phyloP scores from a whole-genome alignment of 257 asterid genomes.

The Przewalskia tangutica region DNA sequence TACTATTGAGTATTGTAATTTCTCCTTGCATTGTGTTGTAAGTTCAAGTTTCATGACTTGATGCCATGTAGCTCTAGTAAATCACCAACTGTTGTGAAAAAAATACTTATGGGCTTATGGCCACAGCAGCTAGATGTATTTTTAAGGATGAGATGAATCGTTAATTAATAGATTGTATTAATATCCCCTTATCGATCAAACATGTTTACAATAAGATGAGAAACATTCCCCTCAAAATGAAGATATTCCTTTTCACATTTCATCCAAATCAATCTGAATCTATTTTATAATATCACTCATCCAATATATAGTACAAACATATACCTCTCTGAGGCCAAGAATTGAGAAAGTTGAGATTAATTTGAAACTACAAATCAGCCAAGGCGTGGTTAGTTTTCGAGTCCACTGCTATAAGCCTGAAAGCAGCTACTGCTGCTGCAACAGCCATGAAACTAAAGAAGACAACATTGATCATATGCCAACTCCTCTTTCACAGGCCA shows the following conservation, averaged over 20 bases:
- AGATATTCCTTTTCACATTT: neutral
- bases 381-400: conserved; percentile 50
- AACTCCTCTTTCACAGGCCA: no score
- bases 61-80: no score
- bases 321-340: neutral
- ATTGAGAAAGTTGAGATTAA: neutral
- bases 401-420: conserved; percentile 63
- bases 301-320: neutral
- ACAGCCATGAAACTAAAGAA: conserved; percentile 46
- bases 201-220: neutral
- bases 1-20: neutral
- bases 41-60: neutral
- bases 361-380: conserved; percentile 48
- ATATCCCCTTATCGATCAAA: neutral
- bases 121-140: no score
- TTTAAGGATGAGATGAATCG: no score
- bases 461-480: conserved; percentile 88
- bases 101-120: no score
- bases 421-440: conserved; percentile 69
- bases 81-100: no score
- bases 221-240: no score
- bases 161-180: no score
- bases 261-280: neutral
- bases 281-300: neutral
- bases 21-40: neutral